A percentile compares a stretch with the other conserved stretches of the same genome.
These are phyloP conservation scores for Gossypium trilobum DNA, from an alignment of 441 rosid genomes.

Conservation along the genomic window DNA sequence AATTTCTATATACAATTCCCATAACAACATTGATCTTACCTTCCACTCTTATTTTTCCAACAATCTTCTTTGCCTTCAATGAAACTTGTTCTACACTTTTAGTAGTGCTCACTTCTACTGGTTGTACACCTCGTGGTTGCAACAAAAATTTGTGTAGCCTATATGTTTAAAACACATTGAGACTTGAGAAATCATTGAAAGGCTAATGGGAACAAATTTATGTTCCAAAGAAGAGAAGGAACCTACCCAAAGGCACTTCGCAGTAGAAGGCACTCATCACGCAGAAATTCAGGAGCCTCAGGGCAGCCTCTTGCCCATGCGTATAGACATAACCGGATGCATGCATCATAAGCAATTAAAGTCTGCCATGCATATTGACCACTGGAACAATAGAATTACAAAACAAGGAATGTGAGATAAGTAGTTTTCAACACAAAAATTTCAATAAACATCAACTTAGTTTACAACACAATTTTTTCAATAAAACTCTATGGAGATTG, in stretches of 20 bases:
- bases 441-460: neutral
- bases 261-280: constrained; percentile 75
- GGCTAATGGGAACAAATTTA: neutral
- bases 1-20: neutral
- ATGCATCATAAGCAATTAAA: constrained; percentile 87
- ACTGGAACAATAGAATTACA: constrained; percentile 31
- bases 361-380: constrained; percentile 92
- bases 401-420: constrained; percentile 1
- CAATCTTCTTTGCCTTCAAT: constrained; percentile 49
- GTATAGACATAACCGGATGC: constrained; percentile 70
- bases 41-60: constrained; percentile 78
- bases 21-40: constrained; percentile 34
- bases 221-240: constrained; percentile 17
- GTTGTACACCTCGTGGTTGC: constrained; percentile 68
- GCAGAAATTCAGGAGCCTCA: constrained; percentile 93
- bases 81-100: constrained; percentile 41
- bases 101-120: constrained; percentile 33
- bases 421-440: neutral
- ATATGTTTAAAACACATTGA: constrained; percentile 11
- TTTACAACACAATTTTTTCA: neutral
- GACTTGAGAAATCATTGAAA: neutral
- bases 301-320: constrained; percentile 84
- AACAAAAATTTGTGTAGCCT: constrained; percentile 76
- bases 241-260: constrained; percentile 88
- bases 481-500: constrained; percentile 3